Conservation (phyloP, 441 rosid species). For the Melastoma candidum region DNA sequence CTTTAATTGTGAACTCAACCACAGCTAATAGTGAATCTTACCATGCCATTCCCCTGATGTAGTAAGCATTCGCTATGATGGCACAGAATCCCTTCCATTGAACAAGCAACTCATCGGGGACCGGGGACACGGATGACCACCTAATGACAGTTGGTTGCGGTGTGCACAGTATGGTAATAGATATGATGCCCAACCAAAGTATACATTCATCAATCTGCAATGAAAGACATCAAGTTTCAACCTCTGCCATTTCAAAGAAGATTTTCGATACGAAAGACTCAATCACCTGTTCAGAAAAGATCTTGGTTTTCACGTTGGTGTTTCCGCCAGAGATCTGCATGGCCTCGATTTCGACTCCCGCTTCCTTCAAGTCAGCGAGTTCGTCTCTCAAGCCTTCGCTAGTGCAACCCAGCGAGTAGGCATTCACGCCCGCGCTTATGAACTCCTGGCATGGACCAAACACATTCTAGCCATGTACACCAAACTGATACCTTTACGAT, state of each 20-base stretch:
- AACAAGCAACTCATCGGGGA: constrained; percentile 43
- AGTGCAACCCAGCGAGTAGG: constrained; percentile 79
- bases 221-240: not conserved
- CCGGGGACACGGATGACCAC: constrained; percentile 72
- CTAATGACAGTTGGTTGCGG: constrained; percentile 85
- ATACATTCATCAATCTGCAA: constrained; percentile 75
- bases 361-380: constrained; percentile 57
- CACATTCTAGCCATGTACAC: not conserved
- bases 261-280: not conserved
- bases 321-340: constrained; percentile 51
- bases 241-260: not conserved
- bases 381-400: constrained; percentile 72
- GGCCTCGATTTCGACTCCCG: constrained; percentile 53
- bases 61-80: constrained; percentile 84
- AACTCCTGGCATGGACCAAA: constrained; percentile 43
- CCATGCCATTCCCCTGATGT: constrained; percentile 85
- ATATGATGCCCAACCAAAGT: constrained; percentile 79
- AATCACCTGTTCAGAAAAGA: constrained; percentile 48
- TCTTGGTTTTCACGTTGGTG: constrained; percentile 57
- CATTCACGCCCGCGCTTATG: constrained; percentile 79
- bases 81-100: constrained; percentile 90
- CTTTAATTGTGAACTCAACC: too few relatives aligned
- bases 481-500: constrained; percentile 2
- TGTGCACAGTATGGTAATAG: constrained; percentile 87
- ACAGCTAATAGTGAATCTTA: constrained; percentile 20